A percentile compares a stretch with the other conserved stretches of the same genome.
phyloP scores from a whole-genome alignment of 176 grass and related monocot species.

The bread wheat (Triticum aestivum) region IWGSC_CS_RefSeq_v2.1 NC_057808.1:205700049-205700548 shows the following conservation, averaged over 20 bases:
- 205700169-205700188: constrained; percentile 93
- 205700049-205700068: constrained; percentile 87
- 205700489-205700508: constrained; percentile 90
- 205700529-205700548: constrained; percentile 84
- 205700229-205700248: constrained; percentile 74
- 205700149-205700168: constrained; percentile 91
- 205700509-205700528: constrained; percentile 83
- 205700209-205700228: constrained; percentile 82
- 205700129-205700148: constrained; percentile 95
- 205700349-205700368: not conserved
- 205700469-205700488: constrained; percentile 92
- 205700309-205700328: constrained; percentile 96
- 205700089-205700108: constrained; percentile 89
- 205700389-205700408: not conserved
- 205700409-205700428: constrained; percentile 70
- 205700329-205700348: not conserved
- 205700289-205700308: constrained; percentile 77
- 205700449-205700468: constrained; percentile 99
- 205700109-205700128: constrained; percentile 69
- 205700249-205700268: constrained; percentile 89
- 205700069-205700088: constrained; percentile 90
- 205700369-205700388: not conserved
- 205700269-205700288: constrained; percentile 97
- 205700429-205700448: constrained; percentile 99
- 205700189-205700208: constrained; percentile 99